Conservation (phyloP, 1,139 yeast genomes). For the Candida gigantensis region DNA sequence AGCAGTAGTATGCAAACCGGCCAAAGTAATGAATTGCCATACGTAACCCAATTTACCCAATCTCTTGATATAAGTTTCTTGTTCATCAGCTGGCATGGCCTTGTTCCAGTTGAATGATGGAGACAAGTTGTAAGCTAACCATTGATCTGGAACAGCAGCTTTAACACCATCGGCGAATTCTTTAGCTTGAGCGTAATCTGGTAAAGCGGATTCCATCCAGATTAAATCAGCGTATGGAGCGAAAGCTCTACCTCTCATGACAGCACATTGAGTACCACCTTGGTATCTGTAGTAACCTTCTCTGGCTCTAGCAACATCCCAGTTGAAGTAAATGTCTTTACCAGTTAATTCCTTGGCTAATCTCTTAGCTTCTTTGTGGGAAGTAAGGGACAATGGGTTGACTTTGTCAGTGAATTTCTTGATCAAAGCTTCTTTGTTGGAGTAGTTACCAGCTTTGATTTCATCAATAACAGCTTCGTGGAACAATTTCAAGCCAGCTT, state of each 20-base stretch:
- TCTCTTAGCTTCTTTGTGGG: conserved; percentile 79
- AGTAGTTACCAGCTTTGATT: conserved; percentile 60
- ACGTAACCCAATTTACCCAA: conserved; percentile 89
- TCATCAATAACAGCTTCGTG: conserved; percentile 90
- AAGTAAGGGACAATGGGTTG: conserved; percentile 71
- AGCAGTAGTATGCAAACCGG: conserved; percentile 96
- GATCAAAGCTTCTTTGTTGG: conserved; percentile 68
- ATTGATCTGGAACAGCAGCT: conserved; percentile 78
- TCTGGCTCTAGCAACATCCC: conserved; percentile 95
- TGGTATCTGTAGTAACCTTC: conserved; percentile 97
- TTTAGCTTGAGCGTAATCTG: conserved; percentile 90
- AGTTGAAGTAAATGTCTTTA: conserved; percentile 84
- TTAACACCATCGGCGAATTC: conserved; percentile 93
- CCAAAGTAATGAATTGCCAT: conserved; percentile 98
- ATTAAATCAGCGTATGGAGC: conserved; percentile 95
- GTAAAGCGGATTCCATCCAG: conserved; percentile 98
- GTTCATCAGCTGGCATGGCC: conserved; percentile 87
- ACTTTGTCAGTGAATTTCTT: conserved; percentile 67
- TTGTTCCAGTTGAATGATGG: conserved; percentile 98
- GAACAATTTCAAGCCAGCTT: conserved; percentile 86
- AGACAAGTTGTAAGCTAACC: conserved; percentile 95
- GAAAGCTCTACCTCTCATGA: conserved; percentile 94
- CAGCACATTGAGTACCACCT: conserved; percentile 98
- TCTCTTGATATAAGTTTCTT: conserved; percentile 86
- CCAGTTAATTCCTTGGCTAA: conserved; percentile 79